Evolutionary conservation across 2,329 filamentous ascomycete genomes (phyloP), one percentile per base, ranked within the genome.

Genomic region (Fusarium keratoplasticum): DNA sequence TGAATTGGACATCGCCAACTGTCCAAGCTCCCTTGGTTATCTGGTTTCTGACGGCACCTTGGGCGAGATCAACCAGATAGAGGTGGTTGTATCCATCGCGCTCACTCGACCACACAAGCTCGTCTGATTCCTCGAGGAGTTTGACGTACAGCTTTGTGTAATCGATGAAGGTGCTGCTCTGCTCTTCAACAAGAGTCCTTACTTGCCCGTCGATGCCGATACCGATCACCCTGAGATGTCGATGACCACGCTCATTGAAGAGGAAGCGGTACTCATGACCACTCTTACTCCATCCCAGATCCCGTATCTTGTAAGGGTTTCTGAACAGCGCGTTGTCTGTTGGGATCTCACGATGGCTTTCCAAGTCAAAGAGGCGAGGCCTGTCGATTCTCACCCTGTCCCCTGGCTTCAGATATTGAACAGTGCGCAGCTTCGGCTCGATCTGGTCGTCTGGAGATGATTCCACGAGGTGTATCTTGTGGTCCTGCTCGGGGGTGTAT

Each of bases 81-180:
- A 81, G 59, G 20, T 81, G 80, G 8, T 77, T 78, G 61, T 75
- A 75, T 16, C 79, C 78, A 33, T 80, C 76, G 7, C 80, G 70
- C 38, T 81, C 80, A 16, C 78, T 80, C 0, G 71, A 40, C 79
- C 80, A 81, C 4, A 81, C 63, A 31, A 81, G 65, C 35, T 81
- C 78, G 6, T 74, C 27, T 1, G 61, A 59, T 4, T 65, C 50
- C 27, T 61, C 18, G 2, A 74, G 59, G 1, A 74, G 11, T 35
- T 67, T 58, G 7, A 44, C 69, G 62, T 67, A 68, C 6, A 59
- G n/a, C 42, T 77, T 77, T 9, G 75, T 76, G 38, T 76, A 78
- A 44, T 79, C 74, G 38, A 79, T 33, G 54, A 79, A 79, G 1
- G 79, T 80, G 25, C 50, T 35, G 61, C 79, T 81, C 7, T 36